Evolutionary conservation across 305 asterid genomes (phyloP).

Genomic region (Nicotiana rustica): DNA sequence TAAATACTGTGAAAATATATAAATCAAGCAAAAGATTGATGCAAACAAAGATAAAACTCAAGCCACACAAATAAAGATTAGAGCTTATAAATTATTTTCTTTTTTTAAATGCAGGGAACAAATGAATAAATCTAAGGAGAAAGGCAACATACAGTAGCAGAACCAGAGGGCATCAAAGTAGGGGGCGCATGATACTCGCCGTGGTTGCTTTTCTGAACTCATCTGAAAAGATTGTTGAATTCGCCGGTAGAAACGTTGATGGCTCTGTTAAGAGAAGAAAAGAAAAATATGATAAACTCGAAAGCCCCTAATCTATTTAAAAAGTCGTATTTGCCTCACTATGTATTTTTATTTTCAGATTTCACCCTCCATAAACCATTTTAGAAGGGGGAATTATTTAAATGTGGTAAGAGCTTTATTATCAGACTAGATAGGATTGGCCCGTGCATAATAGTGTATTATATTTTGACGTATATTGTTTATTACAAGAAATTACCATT

Average conservation of each 20-base stretch:
- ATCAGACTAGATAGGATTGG: too few species aligned
- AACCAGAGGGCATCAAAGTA: conserved; percentile 38
- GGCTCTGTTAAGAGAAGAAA: background rate
- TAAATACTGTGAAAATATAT: background rate
- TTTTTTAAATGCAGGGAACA: background rate
- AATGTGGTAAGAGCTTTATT: too few species aligned
- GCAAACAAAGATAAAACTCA: background rate
- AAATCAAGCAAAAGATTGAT: background rate
- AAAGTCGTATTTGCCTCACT: background rate
- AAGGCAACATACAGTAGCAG: conserved; percentile 34
- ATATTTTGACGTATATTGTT: too few species aligned
- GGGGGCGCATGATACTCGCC: conserved; percentile 19
- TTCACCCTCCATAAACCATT: background rate
- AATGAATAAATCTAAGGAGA: background rate
- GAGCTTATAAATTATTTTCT: background rate
- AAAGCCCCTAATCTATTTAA: background rate
- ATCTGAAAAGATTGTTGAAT: background rate
- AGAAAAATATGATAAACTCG: background rate
- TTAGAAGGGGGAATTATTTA: background rate
- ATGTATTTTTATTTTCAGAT: background rate
- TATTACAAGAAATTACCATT: too few species aligned
- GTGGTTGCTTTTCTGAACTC: conserved; percentile 32
- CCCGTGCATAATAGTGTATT: too few species aligned
- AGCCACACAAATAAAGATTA: background rate
- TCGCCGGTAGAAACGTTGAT: background rate